Evolutionary conservation across 495 filamentous ascomycete genomes (phyloP).

Genomic region (Chaetomium fimeti): DNA sequence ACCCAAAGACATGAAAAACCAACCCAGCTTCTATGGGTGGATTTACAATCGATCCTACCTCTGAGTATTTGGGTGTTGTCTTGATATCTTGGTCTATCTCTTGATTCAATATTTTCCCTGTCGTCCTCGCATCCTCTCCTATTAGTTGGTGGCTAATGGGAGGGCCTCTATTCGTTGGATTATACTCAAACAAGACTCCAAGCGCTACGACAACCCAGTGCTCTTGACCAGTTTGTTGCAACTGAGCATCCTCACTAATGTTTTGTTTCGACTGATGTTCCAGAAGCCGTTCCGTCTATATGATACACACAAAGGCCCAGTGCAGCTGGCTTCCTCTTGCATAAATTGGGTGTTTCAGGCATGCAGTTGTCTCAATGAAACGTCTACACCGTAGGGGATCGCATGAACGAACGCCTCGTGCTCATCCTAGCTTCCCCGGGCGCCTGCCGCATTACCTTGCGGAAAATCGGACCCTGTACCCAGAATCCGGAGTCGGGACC

Average conservation of each 20-base stretch:
- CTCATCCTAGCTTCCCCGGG: conserved; percentile 1
- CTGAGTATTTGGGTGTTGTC: neutral
- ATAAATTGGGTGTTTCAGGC: conserved; percentile 2
- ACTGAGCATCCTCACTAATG: no score
- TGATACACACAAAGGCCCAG: neutral
- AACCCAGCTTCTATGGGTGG: neutral
- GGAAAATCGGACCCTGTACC: neutral
- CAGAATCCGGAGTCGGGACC: neutral
- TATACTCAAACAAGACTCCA: no score
- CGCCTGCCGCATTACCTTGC: neutral
- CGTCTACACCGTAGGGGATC: neutral
- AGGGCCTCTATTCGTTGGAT: no score
- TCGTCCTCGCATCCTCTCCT: no score
- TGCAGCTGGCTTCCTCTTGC: no score
- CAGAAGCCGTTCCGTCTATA: neutral
- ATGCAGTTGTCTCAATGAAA: neutral
- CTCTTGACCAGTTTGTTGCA: no score
- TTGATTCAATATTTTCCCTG: neutral
- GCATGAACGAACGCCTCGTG: neutral
- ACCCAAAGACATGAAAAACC: neutral
- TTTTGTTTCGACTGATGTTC: neutral
- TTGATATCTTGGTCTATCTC: neutral
- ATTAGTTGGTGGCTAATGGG: no score
- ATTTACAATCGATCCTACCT: neutral
- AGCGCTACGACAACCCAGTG: no score